Conservation (phyloP, 148 eudicot species). For the Rhododendron simsii region DNA sequence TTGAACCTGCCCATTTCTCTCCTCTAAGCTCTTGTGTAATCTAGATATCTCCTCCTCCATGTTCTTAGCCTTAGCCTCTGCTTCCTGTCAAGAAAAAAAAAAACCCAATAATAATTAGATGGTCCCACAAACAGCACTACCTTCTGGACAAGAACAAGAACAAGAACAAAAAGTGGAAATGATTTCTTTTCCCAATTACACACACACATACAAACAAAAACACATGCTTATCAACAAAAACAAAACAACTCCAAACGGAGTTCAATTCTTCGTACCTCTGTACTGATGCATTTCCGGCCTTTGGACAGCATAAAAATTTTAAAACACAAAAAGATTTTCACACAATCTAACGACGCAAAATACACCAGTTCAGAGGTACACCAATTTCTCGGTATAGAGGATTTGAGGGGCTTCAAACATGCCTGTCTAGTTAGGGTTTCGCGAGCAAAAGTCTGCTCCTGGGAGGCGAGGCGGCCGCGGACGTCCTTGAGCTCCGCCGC, state of each 20-base stretch:
- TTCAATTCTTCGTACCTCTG: background rate
- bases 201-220: background rate
- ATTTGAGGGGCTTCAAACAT: background rate
- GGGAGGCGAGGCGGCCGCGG: constrained; percentile 58
- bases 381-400: background rate
- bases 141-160: constrained; percentile 11
- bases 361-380: background rate
- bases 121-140: constrained; percentile 31
- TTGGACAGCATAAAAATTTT: background rate
- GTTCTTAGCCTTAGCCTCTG: constrained; percentile 65
- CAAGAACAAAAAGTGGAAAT: constrained; percentile 29
- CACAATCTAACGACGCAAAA: background rate
- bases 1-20: constrained; percentile 58
- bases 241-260: background rate
- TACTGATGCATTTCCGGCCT: background rate
- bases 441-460: constrained; percentile 58
- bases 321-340: no score
- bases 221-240: background rate
- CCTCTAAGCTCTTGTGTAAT: constrained; percentile 75
- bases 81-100: constrained; percentile 47
- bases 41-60: constrained; percentile 65
- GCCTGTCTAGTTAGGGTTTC: constrained; percentile 83
- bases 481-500: constrained; percentile 92
- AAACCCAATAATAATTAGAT: background rate
- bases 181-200: constrained; percentile 21